Conservation (phyloP, 805 yeast genomes). For the Zygosaccharomyces bailii region DNA sequence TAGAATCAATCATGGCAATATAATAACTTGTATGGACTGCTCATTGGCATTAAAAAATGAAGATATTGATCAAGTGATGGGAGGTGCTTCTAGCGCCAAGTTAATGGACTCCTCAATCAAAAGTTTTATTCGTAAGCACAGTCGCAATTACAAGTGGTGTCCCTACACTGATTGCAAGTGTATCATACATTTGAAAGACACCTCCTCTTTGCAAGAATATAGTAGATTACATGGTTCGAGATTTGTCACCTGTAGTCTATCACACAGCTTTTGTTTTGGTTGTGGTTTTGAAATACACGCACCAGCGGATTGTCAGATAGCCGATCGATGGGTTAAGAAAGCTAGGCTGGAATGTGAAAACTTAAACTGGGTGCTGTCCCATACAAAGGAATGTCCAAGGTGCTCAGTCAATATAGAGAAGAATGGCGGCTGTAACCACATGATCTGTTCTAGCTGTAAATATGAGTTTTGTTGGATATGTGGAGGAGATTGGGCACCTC, state of each 20-base stretch:
- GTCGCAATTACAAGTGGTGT: constrained; percentile 62
- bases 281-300: constrained; percentile 76
- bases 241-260: constrained; percentile 61
- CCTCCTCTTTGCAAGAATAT: constrained; percentile 29
- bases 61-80: constrained; percentile 44
- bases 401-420: constrained; percentile 81
- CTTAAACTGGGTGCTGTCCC: constrained; percentile 76
- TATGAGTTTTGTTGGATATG: constrained; percentile 95
- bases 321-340: constrained; percentile 68
- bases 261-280: constrained; percentile 72
- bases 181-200: constrained; percentile 46
- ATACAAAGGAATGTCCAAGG: constrained; percentile 83
- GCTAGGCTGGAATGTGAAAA: constrained; percentile 88
- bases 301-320: constrained; percentile 77
- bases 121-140: constrained; percentile 50
- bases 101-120: constrained; percentile 41
- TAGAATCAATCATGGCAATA: constrained; percentile 40
- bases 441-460: constrained; percentile 77
- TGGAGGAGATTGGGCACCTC: constrained; percentile 67
- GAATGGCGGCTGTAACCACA: constrained; percentile 96
- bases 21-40: constrained; percentile 66
- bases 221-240: constrained; percentile 44
- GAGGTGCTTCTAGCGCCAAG: constrained; percentile 31
- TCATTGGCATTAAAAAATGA: constrained; percentile 38
- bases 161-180: constrained; percentile 77